Base-by-base conservation (phyloP, 2,329 filamentous ascomycete species). In the Alternaria burnsii region DNA sequence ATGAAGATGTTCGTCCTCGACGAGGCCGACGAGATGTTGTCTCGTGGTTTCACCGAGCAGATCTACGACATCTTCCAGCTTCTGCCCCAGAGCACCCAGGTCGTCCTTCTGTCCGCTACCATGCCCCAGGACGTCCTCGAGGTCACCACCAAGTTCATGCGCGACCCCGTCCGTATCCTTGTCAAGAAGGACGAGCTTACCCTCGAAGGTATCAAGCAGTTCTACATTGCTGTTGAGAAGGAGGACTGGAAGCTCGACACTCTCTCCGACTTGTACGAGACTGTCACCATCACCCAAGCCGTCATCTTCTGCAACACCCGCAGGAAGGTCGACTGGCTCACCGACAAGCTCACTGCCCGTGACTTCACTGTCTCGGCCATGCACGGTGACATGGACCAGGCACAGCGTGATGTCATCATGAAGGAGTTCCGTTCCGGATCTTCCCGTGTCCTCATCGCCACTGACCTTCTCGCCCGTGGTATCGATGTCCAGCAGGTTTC, bases 281-380 rank as follows among this genome's bases (percentile, higher is more conserved):
- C 95, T 58, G 91, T 99, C 80, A 99, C 95, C 81, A 99, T 98
- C 79, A 99, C 95, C 75, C 95, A 99, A 84, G 95, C 95, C 62
- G 95, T 99, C 83, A 99, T 99, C 85, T 99, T 99, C 92, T 99
- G 95, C 90, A 99, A 99, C 90, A 99, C 95, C 80, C 92, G 95
- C 82, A 91, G 94, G 88, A 99, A 99, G 94, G 95, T 99, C 78
- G 95, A 99, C 87, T 99, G 95, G 95, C 91, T 99, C 76, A 98
- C 95, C 73, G 94, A 98, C 85, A 98, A 98, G 90, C 93, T 99
- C 81, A 96, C 93, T 76, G 91, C 92, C 76, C 93, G 93, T 86
- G 94, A 99, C 85, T 99, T 99, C 87, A 98, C 95, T 67, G 95
- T 99, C 81, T 97, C 94, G 40, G 94, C 94, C 84, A 98, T 99